phyloP scores from a whole-genome alignment of 768 basidiomycete genomes.

The Nidula microcarpa region DNA sequence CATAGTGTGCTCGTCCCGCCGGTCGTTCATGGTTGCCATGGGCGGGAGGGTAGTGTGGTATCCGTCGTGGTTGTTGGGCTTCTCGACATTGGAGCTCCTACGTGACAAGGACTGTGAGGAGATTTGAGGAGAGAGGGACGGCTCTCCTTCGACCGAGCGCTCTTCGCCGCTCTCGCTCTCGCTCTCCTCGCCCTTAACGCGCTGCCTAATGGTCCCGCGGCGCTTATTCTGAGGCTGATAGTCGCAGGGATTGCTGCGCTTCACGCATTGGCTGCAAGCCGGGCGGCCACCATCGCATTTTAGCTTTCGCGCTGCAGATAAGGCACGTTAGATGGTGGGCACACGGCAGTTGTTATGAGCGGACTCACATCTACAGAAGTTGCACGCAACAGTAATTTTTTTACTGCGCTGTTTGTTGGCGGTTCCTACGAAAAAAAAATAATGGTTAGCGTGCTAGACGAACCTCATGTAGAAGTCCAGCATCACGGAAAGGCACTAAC shows the following conservation, averaged over 20 bases:
- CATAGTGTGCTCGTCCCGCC: slow-evolving; percentile 37
- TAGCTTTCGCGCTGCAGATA: slow-evolving; percentile 68
- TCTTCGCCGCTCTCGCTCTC: slow-evolving; percentile 67
- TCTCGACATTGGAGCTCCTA: slow-evolving; percentile 45
- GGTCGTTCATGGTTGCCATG: slow-evolving; percentile 37
- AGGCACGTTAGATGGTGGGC: slow-evolving; percentile 5
- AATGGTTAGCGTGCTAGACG: no score
- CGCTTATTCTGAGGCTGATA: slow-evolving; percentile 78
- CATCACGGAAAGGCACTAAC: slow-evolving; percentile 9
- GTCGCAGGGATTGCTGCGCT: slow-evolving; percentile 75
- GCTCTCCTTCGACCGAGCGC: slow-evolving; percentile 47
- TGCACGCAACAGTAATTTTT: slow-evolving; percentile 88
- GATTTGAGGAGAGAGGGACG: slow-evolving; percentile 58
- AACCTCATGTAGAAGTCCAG: not conserved
- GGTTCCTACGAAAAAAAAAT: slow-evolving; percentile 20
- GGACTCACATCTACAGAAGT: slow-evolving; percentile 83
- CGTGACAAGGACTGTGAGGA: slow-evolving; percentile 44
- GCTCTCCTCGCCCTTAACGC: slow-evolving; percentile 57
- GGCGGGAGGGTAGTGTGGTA: slow-evolving; percentile 36
- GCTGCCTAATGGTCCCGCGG: slow-evolving; percentile 54
- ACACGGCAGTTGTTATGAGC: slow-evolving; percentile 6
- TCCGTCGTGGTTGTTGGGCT: slow-evolving; percentile 28
- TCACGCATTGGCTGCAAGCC: slow-evolving; percentile 78
- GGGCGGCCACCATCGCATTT: slow-evolving; percentile 87
- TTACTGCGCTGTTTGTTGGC: slow-evolving; percentile 69